Conservation (phyloP, 306 rosid species). For the Castanospermum australe region DNA sequence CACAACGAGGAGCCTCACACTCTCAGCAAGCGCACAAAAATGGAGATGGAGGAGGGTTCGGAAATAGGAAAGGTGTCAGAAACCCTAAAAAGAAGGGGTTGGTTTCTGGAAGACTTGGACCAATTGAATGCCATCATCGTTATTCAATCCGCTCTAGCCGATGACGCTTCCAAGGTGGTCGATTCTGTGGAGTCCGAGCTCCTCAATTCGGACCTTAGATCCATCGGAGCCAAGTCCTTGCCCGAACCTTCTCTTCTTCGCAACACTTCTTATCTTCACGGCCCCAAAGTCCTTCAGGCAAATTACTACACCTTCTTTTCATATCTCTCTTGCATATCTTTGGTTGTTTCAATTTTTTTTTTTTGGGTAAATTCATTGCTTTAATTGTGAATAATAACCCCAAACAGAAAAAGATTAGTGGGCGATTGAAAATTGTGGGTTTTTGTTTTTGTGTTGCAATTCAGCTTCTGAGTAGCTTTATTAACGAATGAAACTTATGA, state of each 20-base stretch:
- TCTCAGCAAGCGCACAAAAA: too few species aligned
- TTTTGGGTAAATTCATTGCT: neutral
- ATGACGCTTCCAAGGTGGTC: constrained; percentile 37
- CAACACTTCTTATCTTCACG: constrained; percentile 55
- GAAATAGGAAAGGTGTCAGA: constrained; percentile 22
- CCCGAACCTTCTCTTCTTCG: constrained; percentile 62
- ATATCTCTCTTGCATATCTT: neutral
- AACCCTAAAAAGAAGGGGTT: constrained; percentile 61
- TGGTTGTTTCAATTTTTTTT: neutral
- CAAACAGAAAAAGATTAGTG: neutral
- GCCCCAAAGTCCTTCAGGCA: constrained; percentile 84
- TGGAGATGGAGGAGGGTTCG: constrained; percentile 23
- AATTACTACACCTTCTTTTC: neutral
- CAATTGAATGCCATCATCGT: constrained; percentile 46
- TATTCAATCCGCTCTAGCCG: constrained; percentile 55
- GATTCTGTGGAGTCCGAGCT: constrained; percentile 67
- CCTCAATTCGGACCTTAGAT: constrained; percentile 61
- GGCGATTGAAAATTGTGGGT: neutral
- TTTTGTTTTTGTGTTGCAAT: neutral
- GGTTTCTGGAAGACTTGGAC: constrained; percentile 61
- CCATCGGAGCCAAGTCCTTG: constrained; percentile 63
- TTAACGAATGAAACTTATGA: neutral
- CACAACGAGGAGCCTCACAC: too few species aligned
- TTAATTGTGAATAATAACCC: neutral
- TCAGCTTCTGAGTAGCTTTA: neutral